phyloP scores from a whole-genome alignment of 805 yeast species.

The Candida vartiovaarae region DNA sequence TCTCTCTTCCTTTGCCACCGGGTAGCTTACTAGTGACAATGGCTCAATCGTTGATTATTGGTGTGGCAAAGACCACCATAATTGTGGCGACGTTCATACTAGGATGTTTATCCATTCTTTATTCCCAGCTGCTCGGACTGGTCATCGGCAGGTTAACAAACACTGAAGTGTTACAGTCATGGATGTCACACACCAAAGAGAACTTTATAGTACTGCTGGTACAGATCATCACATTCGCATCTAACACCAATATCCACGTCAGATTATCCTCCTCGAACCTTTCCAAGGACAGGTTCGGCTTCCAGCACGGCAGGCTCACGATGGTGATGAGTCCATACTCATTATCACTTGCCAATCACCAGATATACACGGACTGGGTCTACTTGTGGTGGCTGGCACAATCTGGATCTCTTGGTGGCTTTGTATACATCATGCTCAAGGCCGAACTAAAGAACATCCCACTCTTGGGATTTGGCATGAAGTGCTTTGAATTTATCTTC shows the following conservation, averaged over 20 bases:
- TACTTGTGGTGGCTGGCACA: conserved; percentile 82
- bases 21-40: no score
- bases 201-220: conserved; percentile 50
- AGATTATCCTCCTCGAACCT: conserved; percentile 40
- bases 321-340: conserved; percentile 41
- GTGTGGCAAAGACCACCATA: conserved; percentile 10
- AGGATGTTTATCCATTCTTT: conserved; percentile 39
- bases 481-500: conserved; percentile 66
- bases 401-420: conserved; percentile 56
- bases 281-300: conserved; percentile 3
- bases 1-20: no score
- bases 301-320: conserved; percentile 8
- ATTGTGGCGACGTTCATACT: conserved; percentile 11
- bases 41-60: conserved; percentile 1
- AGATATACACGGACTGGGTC: conserved; percentile 91
- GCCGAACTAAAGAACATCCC: conserved; percentile 68
- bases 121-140: conserved; percentile 38
- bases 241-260: conserved; percentile 40
- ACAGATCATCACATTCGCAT: conserved; percentile 40
- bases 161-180: conserved; percentile 27
- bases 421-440: conserved; percentile 69
- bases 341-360: conserved; percentile 82
- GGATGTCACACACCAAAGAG: conserved; percentile 48
- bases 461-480: conserved; percentile 81
- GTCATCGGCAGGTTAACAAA: conserved; percentile 21